Evolutionary conservation across 108 stramenopile species (phyloP), one percentile per base, ranked within the genome.

Genomic region (Parietichytrium sp.): DNA sequence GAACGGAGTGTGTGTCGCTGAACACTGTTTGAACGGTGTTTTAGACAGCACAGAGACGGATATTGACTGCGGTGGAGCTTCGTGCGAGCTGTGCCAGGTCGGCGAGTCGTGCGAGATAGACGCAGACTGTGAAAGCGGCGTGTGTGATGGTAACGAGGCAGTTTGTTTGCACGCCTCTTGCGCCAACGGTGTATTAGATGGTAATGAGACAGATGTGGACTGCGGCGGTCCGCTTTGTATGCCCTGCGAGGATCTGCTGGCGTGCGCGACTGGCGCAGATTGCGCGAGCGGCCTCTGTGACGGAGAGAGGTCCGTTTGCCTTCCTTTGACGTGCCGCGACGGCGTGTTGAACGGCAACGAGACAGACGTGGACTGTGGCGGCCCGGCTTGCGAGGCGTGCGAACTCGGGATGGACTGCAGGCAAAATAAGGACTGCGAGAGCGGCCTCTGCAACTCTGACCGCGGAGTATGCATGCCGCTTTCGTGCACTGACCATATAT

Each of bases 31-130:
- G 54, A 81, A 81, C 81, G 47, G 81, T 42, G 36, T 81, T 33
- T 38, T 54, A 53, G 81, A 81, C 81, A 54, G 81, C 36, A 47
- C 48, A 25, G 81, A 81, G 81, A 81, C 81, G 29, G 81, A 81
- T 48, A 33, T 52, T 38, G 54, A 81, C 81, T 81, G 81, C 54
- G 81, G 81, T 4, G 81, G 81, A 8, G 45, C 54, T 0, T 53
- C 54, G 18, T 81, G 81, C 54, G 25, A 38, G 12, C 50, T 25
- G 16, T 81, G 81, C 42, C n/a, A 23, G 20, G 81, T 48, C 30
- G 51, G 25, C 0, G 36, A 38, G 54, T 48, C 42, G 36, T 81
- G 81, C 54, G 54, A 54, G 15, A 15, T 16, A 4, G 30, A 51
- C 54, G 31, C 81, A 6, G 81, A 81, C 81, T 81, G 81, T 48